These are phyloP conservation scores for Phyllosticta paracitricarpa DNA, from an alignment of 2,329 filamentous ascomycete genomes.

Conservation along the genomic window DNA sequence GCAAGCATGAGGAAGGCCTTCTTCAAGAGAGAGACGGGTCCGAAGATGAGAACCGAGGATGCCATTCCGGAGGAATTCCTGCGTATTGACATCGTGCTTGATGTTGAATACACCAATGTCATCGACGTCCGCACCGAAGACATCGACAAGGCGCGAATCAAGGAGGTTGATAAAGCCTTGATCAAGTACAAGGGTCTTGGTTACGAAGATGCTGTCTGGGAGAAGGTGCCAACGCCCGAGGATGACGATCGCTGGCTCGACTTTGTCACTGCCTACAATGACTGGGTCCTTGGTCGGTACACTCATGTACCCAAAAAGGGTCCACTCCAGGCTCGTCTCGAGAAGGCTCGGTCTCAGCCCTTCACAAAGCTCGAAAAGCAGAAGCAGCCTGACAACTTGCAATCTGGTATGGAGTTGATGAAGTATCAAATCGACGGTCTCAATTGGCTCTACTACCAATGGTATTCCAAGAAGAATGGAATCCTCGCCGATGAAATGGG, in stretches of 20 bases:
- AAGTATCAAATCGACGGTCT: conserved; percentile 85
- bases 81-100: conserved; percentile 78
- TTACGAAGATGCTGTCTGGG: conserved; percentile 90
- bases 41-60: conserved; percentile 61
- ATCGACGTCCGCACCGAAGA: conserved; percentile 52
- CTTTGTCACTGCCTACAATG: conserved; percentile 73
- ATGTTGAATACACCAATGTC: conserved; percentile 57
- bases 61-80: conserved; percentile 84
- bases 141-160: conserved; percentile 60
- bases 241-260: conserved; percentile 65
- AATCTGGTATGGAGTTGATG: conserved; percentile 70
- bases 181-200: conserved; percentile 89
- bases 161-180: conserved; percentile 61
- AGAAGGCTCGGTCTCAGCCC: conserved; percentile 52
- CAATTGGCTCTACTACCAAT: conserved; percentile 93
- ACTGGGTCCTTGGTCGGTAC: conserved; percentile 73
- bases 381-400: conserved; percentile 62
- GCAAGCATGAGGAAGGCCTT: conserved; percentile 63
- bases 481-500: conserved; percentile 98
- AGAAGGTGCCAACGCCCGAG: conserved; percentile 58
- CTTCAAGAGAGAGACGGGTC: conserved; percentile 56
- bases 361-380: conserved; percentile 61
- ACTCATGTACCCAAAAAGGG: conserved; percentile 48
- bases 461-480: conserved; percentile 69
- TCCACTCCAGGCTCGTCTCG: conserved; percentile 57